Base-by-base conservation (phyloP, 1,139 yeast species). In the Geotrichum bryndzae region DNA sequence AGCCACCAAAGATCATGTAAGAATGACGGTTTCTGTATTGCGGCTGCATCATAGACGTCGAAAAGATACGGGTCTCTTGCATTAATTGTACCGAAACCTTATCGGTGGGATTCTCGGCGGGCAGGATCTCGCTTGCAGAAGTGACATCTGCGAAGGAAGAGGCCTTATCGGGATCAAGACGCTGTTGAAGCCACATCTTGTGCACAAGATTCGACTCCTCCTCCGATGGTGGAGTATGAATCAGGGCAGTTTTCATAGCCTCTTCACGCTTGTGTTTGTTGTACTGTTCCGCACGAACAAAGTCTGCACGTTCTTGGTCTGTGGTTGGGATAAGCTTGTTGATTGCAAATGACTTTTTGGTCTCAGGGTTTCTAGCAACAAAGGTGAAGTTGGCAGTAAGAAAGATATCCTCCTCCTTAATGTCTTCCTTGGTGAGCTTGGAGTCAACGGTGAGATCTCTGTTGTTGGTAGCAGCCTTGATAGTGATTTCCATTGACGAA, bases 21-120 rank as follows among this genome's bases (percentile, higher is more conserved):
- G 96, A 88, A 72, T 91, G 97, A 73, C 96, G 84, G 78, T 91
- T 91, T 75, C 97, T 84, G 76, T 90, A 91, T 76, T 91, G 97
- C 1, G 97, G 97, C 76, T 91, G 97, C 95, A 91, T 92, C 75
- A 91, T 86, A 68, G 86, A 80, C 6, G 97, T 89, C 8, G 96
- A 88, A 60, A 82, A 79, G 62, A 88, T 81, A 57, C 76, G 76
- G 1, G 97, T 86, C 66, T 89, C 86, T 63, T 83, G 81, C 96
- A 90, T 89, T 69, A 64, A 66, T 5, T 53, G 41, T n/a, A 61
- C 63, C 82, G 83, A 56, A 13, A 35, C 33, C 45, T 60, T 52
- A 8, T 51, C 51, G 23, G 52, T 31, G 41, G 54, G 27, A 7
- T 56, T 41, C 25, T 35, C 50, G 22, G 13, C 51, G 11, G 55